Evolutionary conservation across 129 eudicot genomes (phyloP).

Genomic region (Deinandra increscens): DNA sequence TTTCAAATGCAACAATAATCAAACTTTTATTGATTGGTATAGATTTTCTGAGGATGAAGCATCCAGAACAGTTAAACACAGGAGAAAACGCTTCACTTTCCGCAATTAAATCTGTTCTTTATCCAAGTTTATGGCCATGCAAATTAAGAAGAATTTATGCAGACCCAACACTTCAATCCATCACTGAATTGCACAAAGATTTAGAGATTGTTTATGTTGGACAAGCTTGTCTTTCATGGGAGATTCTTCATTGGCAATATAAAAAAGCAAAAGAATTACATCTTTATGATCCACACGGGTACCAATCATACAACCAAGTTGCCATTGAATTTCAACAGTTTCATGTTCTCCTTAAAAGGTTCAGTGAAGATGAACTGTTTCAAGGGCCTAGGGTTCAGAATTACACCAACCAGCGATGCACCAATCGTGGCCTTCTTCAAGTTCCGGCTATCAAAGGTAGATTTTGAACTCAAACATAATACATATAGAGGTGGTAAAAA

Average conservation of each 20-base stretch:
- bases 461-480: background rate
- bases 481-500: background rate
- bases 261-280: conserved; percentile 58
- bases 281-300: conserved; percentile 48
- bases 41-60: conserved; percentile 79
- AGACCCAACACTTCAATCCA: conserved; percentile 60
- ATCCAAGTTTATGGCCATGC: conserved; percentile 46
- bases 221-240: conserved; percentile 88
- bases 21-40: conserved; percentile 1
- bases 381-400: conserved; percentile 72
- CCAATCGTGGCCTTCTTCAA: conserved; percentile 60
- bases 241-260: conserved; percentile 76
- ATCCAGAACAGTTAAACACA: conserved; percentile 41
- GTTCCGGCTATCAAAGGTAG: conserved; percentile 83
- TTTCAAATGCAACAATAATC: conserved; percentile 2
- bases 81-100: conserved; percentile 49
- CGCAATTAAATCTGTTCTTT: conserved; percentile 38
- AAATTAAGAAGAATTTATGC: conserved; percentile 57
- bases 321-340: conserved; percentile 88
- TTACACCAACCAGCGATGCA: conserved; percentile 56
- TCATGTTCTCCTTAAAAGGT: conserved; percentile 75
- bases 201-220: conserved; percentile 79
- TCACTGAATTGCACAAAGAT: conserved; percentile 55
- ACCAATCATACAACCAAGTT: conserved; percentile 56
- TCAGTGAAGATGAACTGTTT: conserved; percentile 73